Conservation (phyloP, 108 stramenopile genomes). For the Bacterosira constricta region DNA sequence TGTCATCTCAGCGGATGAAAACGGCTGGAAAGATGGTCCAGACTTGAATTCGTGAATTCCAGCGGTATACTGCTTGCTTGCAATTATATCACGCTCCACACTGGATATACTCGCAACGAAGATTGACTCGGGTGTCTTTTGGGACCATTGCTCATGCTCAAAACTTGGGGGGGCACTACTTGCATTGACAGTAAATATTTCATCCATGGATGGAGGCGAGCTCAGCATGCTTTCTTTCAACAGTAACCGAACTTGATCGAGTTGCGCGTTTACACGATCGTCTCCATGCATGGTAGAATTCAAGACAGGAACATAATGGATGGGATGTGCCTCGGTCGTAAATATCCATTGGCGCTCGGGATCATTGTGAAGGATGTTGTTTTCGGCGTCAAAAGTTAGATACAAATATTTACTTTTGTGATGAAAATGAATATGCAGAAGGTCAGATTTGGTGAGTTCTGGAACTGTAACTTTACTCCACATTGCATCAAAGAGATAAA, state of each 20-base stretch:
- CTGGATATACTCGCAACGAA: background rate
- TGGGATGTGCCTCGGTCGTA: conserved; percentile 97
- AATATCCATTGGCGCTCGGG: conserved; percentile 82
- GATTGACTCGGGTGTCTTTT: background rate
- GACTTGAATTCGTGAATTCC: background rate
- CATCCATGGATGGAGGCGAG: background rate
- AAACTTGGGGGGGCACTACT: background rate
- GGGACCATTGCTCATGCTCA: conserved; percentile 22
- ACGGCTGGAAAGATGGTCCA: conserved; percentile 8
- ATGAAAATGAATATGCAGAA: too few relatives aligned
- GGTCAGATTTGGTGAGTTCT: too few relatives aligned
- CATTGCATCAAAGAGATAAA: too few relatives aligned
- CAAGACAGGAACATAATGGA: conserved; percentile 55
- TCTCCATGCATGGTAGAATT: background rate
- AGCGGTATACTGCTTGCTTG: background rate
- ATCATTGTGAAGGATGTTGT: conserved; percentile 76
- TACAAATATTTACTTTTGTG: conserved; percentile 97
- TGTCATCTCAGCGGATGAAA: background rate
- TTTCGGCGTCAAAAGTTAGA: conserved; percentile 86
- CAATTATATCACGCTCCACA: background rate
- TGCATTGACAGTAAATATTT: background rate
- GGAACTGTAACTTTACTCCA: too few relatives aligned
- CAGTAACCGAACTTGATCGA: conserved; percentile 16
- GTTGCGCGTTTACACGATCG: conserved; percentile 5
- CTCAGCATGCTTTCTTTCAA: conserved; percentile 11